Evolutionary conservation across 1,284 basidiomycete genomes (phyloP), one percentile per base, ranked within the genome.

Genomic region (Sparassis latifolia): DNA sequence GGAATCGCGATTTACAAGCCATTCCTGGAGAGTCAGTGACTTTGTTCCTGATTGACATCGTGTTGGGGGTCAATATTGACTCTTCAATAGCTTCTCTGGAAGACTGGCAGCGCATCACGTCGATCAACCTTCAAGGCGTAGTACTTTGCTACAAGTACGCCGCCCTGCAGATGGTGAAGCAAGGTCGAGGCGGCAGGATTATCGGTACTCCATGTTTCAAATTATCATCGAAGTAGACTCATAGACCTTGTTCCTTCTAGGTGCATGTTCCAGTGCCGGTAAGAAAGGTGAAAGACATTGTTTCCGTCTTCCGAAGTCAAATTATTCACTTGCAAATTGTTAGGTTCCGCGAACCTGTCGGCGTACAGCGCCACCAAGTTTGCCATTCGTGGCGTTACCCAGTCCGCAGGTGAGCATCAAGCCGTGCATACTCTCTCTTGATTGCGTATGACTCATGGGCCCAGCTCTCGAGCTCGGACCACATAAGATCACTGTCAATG

Each of bases 131-230:
- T 28, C 62, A 60, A 37, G 68, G 69, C 10, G 61, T 65, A 4
- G 63, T 69, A 49, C 55, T 66, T 27, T 65, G 60, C 54, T 71
- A 67, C 60, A 69, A 69, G 55, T 62, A 66, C 33, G 69, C 68
- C 0, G 66, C 66, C 4, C 53, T 55, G 33, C 65, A 66, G 48
- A 64, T 70, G 62, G 50, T 66, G 46, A 58, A 64, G 54, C 69
- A 71, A 54, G 68, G 68, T 6, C 56, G 56, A 5, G 69, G 69
- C 0, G 69, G 69, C 2, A 57, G 66, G 33, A 65, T 71, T 5
- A 63, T 70, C 27, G 69, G 67, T 62, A 42, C 35, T 37, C 35
- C 12, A 37, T 37, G 12, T 37, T 12, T 37, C 35, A 6, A 37
- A 7, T 37, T 37, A 7, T 37, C 12, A 20, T 20, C 20, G 20